phyloP scores from a whole-genome alignment of 2,329 filamentous ascomycete genomes.

The Beauveria sp. region DNA sequence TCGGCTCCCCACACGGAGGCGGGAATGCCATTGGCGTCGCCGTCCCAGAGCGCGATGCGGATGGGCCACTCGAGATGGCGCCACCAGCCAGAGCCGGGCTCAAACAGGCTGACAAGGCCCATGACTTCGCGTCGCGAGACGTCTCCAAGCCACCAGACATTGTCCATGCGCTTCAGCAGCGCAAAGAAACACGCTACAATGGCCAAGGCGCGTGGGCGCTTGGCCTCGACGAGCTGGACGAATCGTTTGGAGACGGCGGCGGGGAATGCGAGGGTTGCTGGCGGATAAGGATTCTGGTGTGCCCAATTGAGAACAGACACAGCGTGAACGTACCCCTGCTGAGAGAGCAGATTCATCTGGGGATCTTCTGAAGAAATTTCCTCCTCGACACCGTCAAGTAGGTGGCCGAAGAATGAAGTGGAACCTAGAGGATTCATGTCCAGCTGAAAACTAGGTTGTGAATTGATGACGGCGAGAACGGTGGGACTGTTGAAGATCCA shows the following conservation, averaged over 20 bases:
- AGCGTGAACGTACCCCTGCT: conserved; percentile 53
- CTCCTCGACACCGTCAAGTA: conserved; percentile 50
- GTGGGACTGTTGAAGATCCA: conserved; percentile 52
- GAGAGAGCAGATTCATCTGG: conserved; percentile 23
- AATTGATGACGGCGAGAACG: conserved; percentile 55
- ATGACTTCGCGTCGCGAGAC: conserved; percentile 59
- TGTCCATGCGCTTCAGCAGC: conserved; percentile 52
- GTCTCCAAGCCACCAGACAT: conserved; percentile 63
- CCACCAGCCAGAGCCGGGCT: conserved; percentile 53
- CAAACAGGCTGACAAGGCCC: conserved; percentile 53
- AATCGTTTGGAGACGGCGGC: conserved; percentile 56
- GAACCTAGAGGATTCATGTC: conserved; percentile 45
- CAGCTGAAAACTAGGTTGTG: conserved; percentile 54
- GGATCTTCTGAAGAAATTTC: conserved; percentile 37
- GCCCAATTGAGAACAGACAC: conserved; percentile 62
- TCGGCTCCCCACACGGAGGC: conserved; percentile 50
- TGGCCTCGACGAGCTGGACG: conserved; percentile 50
- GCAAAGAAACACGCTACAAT: conserved; percentile 62
- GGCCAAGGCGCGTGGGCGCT: conserved; percentile 53
- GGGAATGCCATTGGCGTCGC: conserved; percentile 38
- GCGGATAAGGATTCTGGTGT: conserved; percentile 51
- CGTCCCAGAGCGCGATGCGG: conserved; percentile 50
- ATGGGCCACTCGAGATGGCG: conserved; percentile 54
- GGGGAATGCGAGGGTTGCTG: conserved; percentile 56
- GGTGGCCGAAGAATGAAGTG: conserved; percentile 52